These are phyloP conservation scores for Chaetomium globosum DNA, from an alignment of 2,329 filamentous ascomycete genomes.

Conservation along the genomic window DNA sequence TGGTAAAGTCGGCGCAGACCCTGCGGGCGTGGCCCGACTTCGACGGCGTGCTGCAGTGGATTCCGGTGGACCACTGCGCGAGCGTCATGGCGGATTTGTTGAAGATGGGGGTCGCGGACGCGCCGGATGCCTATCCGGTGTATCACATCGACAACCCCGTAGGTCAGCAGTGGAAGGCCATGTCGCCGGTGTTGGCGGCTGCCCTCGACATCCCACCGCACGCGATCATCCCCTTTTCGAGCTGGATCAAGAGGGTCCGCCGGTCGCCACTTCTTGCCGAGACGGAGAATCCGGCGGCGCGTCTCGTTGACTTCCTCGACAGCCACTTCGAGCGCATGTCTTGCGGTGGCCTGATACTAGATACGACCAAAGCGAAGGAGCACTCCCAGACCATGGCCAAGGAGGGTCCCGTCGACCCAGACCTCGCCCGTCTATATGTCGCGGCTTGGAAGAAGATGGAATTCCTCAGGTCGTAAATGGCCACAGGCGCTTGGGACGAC, in stretches of 20 bases:
- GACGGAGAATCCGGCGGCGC: slow-evolving; percentile 9
- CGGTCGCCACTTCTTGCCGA: not conserved
- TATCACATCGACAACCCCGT: slow-evolving; percentile 41
- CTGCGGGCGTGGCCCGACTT: slow-evolving; percentile 48
- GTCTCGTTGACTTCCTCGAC: slow-evolving; percentile 15
- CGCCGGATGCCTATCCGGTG: slow-evolving; percentile 29
- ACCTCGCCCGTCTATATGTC: slow-evolving; percentile 6
- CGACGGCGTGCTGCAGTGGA: slow-evolving; percentile 48
- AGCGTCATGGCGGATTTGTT: slow-evolving; percentile 36
- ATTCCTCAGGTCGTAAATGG: not conserved
- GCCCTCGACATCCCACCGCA: slow-evolving; percentile 4
- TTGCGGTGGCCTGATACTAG: slow-evolving; percentile 13
- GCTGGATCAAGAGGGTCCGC: slow-evolving; percentile 10
- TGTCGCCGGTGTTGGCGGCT: slow-evolving; percentile 3
- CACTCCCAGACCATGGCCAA: slow-evolving; percentile 6
- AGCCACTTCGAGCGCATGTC: slow-evolving; percentile 16
- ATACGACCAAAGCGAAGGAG: slow-evolving; percentile 8
- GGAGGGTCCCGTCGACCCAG: not conserved
- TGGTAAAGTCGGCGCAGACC: slow-evolving; percentile 54
- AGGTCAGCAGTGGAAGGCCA: slow-evolving; percentile 37
- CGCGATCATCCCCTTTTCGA: not conserved
- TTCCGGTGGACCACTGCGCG: slow-evolving; percentile 46
- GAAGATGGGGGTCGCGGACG: slow-evolving; percentile 34
- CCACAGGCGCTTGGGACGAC: too few species aligned
- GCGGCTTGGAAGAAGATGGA: slow-evolving; percentile 15